Base-by-base conservation (phyloP, 2,329 filamentous ascomycete species). In the Hypoxylon sp. region DNA sequence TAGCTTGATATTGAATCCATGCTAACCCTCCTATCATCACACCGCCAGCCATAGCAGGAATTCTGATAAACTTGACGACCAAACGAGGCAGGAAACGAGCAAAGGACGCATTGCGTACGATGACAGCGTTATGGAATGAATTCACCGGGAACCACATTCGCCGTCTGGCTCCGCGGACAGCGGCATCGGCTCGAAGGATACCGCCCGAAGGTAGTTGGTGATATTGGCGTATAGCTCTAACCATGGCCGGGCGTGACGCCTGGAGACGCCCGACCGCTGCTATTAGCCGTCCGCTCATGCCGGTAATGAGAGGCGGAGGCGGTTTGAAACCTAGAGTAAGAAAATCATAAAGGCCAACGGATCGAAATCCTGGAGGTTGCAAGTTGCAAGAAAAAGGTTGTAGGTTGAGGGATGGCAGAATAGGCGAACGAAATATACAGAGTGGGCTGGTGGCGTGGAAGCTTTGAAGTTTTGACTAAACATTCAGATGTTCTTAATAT, bases 1-100 rank as follows among this genome's bases (percentile, higher is more conserved):
- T 90, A 70, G 96, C 95, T 81, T 99, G 96, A 79, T 99, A 98
- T 79, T 99, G 96, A 53, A 99, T 83, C 87, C 97, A 99, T 26
- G 94, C 94, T 66, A 97, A 83, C 2, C 92, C 93, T 13, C 93
- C 94, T 72, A 99, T 88, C 76, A 94, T 93, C 51, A 94, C 88
- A 46, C 94, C 94, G 46, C 95, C 96, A 76, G 97, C 94, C 83
- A 98, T 91, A 64, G 96, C 96, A 19, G 96, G 96, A 60, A 97
- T 85, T 63, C 94, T 90, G 37, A 91, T 87, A 74, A 99, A 91
- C 83, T 98, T 99, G 77, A 96, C 82, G n/a, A 96, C 90, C 55
- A 99, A 86, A 78, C 93, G 95, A 1, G 97, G 97, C 33, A 99
- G 83, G 67, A 91, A 84, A 53, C 89, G 84, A 47, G 81, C 86